Base-by-base conservation (phyloP, 139 green algal species). In the Zygnema circumcarinatum region DNA sequence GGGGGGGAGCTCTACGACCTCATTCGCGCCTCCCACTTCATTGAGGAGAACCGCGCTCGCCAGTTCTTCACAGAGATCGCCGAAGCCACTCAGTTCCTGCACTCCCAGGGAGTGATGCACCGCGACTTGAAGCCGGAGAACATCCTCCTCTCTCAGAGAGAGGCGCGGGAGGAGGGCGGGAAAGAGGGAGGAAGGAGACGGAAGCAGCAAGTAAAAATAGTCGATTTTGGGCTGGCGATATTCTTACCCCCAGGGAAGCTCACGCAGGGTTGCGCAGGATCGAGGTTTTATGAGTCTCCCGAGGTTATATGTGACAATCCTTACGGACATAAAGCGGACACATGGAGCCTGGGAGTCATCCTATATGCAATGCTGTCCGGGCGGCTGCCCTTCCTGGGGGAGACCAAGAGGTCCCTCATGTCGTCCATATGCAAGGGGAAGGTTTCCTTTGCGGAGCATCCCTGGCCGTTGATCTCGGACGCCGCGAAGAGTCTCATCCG, bases 311-410 rank as follows among this genome's bases (percentile, higher is more conserved):
- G 38, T 22, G 32, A 62, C 38, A 29, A 25, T 7, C 38, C 76
- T 22, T 84, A 84, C 76, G 38, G 38, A 2, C 29, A 62, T 22
- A 62, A 84, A 62, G 76, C 76, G 35, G 76, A 84, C 39, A 31
- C 67, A 36, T 84, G 76, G 76, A 38, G 22, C 0, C 38, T 84
- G 0, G 76, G 76, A 56, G 76, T 84, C 33, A 36, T 84, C 33
- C 76, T 84, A 36, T 84, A 84, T 62, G 76, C 76, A 22, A 54
- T 84, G 36, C 76, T 84, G 32, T 84, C 76, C 22, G 76, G 38
- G 38, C 16, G 38, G 25, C 41, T 56, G 38, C 76, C 76, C 38
- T 76, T 62, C 11, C 32, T 84, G 31, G 38, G 21, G 25, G 36
- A 54, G 20, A 62, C 22, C 16, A 36, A 67, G 25, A 56, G 38